These are phyloP conservation scores for Verbena officinalis DNA, from an alignment of 257 asterid genomes.

Conservation along the genomic window DNA sequence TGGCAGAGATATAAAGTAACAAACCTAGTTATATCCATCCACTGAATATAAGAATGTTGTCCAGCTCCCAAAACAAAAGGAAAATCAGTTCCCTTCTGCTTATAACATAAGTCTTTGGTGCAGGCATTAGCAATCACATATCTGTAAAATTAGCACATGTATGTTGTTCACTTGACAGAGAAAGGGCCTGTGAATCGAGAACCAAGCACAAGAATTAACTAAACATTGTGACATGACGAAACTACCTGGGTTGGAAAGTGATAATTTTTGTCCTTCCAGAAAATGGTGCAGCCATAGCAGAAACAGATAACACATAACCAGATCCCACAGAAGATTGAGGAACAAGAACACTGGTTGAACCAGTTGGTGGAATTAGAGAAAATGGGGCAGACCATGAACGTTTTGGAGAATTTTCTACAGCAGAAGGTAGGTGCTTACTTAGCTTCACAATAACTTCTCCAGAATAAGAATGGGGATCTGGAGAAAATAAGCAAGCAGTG, in stretches of 20 bases:
- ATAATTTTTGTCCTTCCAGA: constrained; percentile 85
- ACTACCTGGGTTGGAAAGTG: constrained; percentile 90
- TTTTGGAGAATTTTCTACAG: constrained; percentile 47
- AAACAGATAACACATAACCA: constrained; percentile 79
- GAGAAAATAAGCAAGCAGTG: constrained; percentile 82
- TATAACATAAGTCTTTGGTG: constrained; percentile 73
- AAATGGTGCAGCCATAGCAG: constrained; percentile 86
- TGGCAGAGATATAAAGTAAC: constrained; percentile 27
- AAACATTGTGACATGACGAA: constrained; percentile 25
- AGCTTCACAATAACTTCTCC: constrained; percentile 73
- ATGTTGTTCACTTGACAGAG: constrained; percentile 19
- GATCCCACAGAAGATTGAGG: constrained; percentile 73
- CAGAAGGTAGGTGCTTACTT: constrained; percentile 58
- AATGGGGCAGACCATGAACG: constrained; percentile 80
- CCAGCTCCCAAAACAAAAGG: constrained; percentile 69
- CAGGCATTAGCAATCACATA: constrained; percentile 93
- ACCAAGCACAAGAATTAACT: constrained; percentile 25
- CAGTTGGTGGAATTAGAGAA: constrained; percentile 90
- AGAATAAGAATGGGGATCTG: constrained; percentile 65
- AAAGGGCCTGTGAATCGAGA: constrained; percentile 8
- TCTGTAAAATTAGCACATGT: constrained; percentile 47
- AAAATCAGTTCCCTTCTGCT: constrained; percentile 89
- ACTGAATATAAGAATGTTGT: constrained; percentile 74
- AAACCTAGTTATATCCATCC: constrained; percentile 88
- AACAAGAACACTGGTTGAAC: constrained; percentile 75